These are phyloP conservation scores for Leccinum incarnatum DNA, from an alignment of 768 basidiomycete genomes.

Conservation along the genomic window DNA sequence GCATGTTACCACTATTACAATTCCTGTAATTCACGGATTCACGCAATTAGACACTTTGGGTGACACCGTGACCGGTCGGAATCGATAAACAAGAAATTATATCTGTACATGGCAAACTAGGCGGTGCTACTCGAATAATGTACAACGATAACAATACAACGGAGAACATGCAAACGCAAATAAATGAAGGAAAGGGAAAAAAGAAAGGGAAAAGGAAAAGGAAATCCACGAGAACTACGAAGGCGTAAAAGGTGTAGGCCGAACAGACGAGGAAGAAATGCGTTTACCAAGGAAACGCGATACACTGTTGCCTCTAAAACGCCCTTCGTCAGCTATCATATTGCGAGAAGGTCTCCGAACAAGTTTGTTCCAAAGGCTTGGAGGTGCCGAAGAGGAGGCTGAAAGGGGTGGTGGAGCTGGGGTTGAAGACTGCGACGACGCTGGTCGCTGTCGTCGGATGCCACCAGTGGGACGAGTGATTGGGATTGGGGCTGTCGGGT, in stretches of 20 bases:
- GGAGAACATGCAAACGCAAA: background rate
- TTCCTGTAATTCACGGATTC: slow-evolving; percentile 18
- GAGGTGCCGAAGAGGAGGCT: slow-evolving; percentile 5
- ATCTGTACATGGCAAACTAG: background rate
- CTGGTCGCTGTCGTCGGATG: background rate
- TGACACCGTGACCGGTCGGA: background rate
- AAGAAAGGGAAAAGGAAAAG: background rate
- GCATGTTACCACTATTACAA: slow-evolving; percentile 10
- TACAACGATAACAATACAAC: background rate
- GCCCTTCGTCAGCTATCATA: slow-evolving; percentile 9
- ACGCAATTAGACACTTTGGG: slow-evolving; percentile 23
- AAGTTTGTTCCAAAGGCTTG: slow-evolving; percentile 26
- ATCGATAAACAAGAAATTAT: background rate
- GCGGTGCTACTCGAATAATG: background rate
- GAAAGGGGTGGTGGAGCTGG: background rate
- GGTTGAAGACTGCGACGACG: slow-evolving; percentile 2
- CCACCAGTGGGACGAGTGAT: background rate
- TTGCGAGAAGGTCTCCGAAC: slow-evolving; percentile 19
- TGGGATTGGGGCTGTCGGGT: slow-evolving; percentile 5
- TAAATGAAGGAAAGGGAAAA: background rate
- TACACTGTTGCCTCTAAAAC: slow-evolving; percentile 12
- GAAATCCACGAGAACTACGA: background rate
- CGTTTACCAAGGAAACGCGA: slow-evolving; percentile 23
- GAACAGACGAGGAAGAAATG: slow-evolving; percentile 6
- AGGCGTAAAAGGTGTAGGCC: slow-evolving; percentile 3